Evolutionary conservation across 176 grass and related monocot species (phyloP).

Genomic region (Pontederia crassipes): DNA sequence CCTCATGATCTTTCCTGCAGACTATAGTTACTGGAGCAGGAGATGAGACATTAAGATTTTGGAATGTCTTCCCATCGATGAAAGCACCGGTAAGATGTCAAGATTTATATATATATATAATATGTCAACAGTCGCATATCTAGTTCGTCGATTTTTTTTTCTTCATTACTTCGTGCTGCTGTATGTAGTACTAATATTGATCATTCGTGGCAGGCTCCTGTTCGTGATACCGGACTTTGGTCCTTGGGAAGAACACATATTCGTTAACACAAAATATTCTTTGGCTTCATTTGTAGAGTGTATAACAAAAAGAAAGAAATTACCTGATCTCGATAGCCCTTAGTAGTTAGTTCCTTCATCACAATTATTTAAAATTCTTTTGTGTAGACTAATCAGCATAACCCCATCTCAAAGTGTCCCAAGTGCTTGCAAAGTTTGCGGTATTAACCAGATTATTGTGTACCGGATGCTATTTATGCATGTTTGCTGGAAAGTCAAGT

Average conservation of each 20-base stretch:
- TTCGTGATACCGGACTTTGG: slow-evolving; percentile 70
- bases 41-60: slow-evolving; percentile 89
- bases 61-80: slow-evolving; percentile 87
- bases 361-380: too few relatives aligned
- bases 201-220: slow-evolving; percentile 44
- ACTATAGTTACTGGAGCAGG: slow-evolving; percentile 92
- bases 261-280: slow-evolving; percentile 32
- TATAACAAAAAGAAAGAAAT: too few relatives aligned
- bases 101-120: neutral
- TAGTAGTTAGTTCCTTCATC: too few relatives aligned
- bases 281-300: too few relatives aligned
- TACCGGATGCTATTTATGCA: too few relatives aligned
- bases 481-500: too few relatives aligned
- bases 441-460: too few relatives aligned
- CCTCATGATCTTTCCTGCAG: slow-evolving; percentile 27
- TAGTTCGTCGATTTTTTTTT: slow-evolving; percentile 2
- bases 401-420: too few relatives aligned
- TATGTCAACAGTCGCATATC: neutral
- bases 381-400: too few relatives aligned
- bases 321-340: too few relatives aligned
- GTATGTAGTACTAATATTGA: neutral
- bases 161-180: slow-evolving; percentile 7
- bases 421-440: too few relatives aligned
- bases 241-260: slow-evolving; percentile 78
- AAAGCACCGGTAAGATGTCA: slow-evolving; percentile 46